These are phyloP conservation scores for Hyphodiscus hymeniophilus DNA, from an alignment of 495 filamentous ascomycete species.

Conservation along the genomic window DNA sequence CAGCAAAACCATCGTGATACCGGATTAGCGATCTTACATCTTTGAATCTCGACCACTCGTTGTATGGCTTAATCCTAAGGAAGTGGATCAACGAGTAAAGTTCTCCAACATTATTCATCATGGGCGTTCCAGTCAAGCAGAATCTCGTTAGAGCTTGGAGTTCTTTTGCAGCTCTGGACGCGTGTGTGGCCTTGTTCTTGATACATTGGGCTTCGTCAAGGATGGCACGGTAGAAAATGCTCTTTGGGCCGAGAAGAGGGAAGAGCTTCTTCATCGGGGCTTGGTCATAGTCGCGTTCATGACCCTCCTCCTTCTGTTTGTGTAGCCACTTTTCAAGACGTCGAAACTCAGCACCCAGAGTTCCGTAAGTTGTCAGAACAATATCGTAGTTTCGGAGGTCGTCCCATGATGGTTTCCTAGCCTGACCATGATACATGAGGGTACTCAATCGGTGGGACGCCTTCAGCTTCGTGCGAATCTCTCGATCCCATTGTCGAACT, in stretches of 20 bases:
- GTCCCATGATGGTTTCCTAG: slow-evolving; percentile 44
- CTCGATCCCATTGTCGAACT: slow-evolving; percentile 82
- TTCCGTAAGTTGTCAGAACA: slow-evolving; percentile 86
- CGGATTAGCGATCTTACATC: slow-evolving; percentile 38
- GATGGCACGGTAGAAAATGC: slow-evolving; percentile 76
- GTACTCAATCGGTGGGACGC: slow-evolving; percentile 49
- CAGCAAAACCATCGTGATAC: background rate
- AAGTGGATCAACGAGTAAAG: slow-evolving; percentile 79
- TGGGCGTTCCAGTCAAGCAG: slow-evolving; percentile 89
- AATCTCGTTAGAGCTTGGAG: slow-evolving; percentile 62
- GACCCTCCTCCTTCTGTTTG: slow-evolving; percentile 26
- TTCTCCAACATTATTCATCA: slow-evolving; percentile 84
- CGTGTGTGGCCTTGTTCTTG: slow-evolving; percentile 72
- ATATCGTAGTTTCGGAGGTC: slow-evolving; percentile 67
- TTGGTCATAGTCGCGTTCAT: slow-evolving; percentile 18
- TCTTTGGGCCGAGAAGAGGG: slow-evolving; percentile 54
- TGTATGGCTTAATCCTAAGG: slow-evolving; percentile 75
- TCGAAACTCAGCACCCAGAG: slow-evolving; percentile 61
- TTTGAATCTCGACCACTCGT: slow-evolving; percentile 33
- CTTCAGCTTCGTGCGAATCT: slow-evolving; percentile 69
- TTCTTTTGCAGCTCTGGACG: slow-evolving; percentile 50
- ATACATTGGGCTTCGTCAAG: slow-evolving; percentile 92
- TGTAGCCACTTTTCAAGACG: slow-evolving; percentile 33
- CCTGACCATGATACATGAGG: slow-evolving; percentile 25
- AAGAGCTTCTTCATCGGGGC: slow-evolving; percentile 28